Conservation (phyloP, 768 basidiomycete genomes). For the Tephrocybe sp. region DNA sequence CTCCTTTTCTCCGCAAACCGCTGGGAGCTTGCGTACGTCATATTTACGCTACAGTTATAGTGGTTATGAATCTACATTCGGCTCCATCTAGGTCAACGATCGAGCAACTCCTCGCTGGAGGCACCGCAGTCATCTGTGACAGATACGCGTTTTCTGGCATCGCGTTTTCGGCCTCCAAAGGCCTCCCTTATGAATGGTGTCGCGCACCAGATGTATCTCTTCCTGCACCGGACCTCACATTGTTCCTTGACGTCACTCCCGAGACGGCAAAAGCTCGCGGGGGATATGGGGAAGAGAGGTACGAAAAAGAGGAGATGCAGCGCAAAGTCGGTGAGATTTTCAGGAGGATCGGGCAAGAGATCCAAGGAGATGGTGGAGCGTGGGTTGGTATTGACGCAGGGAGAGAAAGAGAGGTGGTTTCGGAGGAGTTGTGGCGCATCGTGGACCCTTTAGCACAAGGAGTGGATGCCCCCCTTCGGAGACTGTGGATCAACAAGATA, state of each 20-base stretch:
- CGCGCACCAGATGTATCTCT: constrained; percentile 81
- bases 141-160: constrained; percentile 97
- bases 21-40: constrained; percentile 83
- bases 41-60: not conserved
- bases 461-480: constrained; percentile 37
- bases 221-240: constrained; percentile 82
- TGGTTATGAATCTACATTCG: not conserved
- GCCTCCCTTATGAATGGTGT: constrained; percentile 81
- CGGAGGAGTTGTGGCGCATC: constrained; percentile 51
- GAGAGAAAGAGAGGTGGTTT: constrained; percentile 43
- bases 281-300: constrained; percentile 85
- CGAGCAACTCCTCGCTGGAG: constrained; percentile 49
- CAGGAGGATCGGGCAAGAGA: constrained; percentile 51
- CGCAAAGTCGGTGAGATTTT: constrained; percentile 60
- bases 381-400: constrained; percentile 68
- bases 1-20: constrained; percentile 95
- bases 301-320: constrained; percentile 81
- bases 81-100: constrained; percentile 51
- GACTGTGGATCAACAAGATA: constrained; percentile 44
- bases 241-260: constrained; percentile 84
- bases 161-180: constrained; percentile 77
- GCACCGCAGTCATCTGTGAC: constrained; percentile 82
- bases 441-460: constrained; percentile 42
- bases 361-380: constrained; percentile 23
- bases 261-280: constrained; percentile 65